phyloP scores from a whole-genome alignment of 2,329 filamentous ascomycete species.

The Golovinomyces cichoracearum region DNA sequence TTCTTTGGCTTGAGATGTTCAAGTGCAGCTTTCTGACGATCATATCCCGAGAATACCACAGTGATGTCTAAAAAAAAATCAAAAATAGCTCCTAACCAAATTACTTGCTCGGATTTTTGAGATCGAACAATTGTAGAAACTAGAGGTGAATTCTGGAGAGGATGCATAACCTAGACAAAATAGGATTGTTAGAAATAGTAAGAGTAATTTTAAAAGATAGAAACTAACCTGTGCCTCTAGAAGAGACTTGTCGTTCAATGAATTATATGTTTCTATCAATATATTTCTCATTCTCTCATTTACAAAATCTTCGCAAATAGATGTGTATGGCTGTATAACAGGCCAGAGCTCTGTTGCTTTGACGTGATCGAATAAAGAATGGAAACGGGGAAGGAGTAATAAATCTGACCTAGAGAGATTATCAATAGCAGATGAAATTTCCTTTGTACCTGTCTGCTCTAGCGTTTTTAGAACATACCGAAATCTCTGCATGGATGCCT shows the following conservation, averaged over 20 bases:
- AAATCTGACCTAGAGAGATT: constrained; percentile 14
- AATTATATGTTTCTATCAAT: constrained; percentile 9
- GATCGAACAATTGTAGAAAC: constrained; percentile 20
- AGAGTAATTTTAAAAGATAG: constrained; percentile 10
- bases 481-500: constrained; percentile 13
- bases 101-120: constrained; percentile 14
- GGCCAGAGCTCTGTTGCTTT: background rate
- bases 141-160: constrained; percentile 31
- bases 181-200: constrained; percentile 14
- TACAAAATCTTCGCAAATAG: constrained; percentile 9
- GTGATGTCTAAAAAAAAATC: constrained; percentile 24
- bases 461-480: constrained; percentile 3
- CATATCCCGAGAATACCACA: constrained; percentile 19
- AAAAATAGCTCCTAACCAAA: constrained; percentile 27
- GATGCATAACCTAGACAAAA: constrained; percentile 26
- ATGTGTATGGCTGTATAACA: constrained; percentile 6
- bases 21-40: constrained; percentile 18
- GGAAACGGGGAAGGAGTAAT: constrained; percentile 11
- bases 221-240: constrained; percentile 21
- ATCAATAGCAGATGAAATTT: constrained; percentile 10
- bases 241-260: constrained; percentile 7
- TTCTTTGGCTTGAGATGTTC: constrained; percentile 23
- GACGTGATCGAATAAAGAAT: constrained; percentile 3
- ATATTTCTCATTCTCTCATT: constrained; percentile 8
- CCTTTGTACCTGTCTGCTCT: background rate